Evolutionary conservation across 257 asterid species (phyloP), one percentile per base, ranked within the genome.

Genomic region (Solanum commersonii): DNA sequence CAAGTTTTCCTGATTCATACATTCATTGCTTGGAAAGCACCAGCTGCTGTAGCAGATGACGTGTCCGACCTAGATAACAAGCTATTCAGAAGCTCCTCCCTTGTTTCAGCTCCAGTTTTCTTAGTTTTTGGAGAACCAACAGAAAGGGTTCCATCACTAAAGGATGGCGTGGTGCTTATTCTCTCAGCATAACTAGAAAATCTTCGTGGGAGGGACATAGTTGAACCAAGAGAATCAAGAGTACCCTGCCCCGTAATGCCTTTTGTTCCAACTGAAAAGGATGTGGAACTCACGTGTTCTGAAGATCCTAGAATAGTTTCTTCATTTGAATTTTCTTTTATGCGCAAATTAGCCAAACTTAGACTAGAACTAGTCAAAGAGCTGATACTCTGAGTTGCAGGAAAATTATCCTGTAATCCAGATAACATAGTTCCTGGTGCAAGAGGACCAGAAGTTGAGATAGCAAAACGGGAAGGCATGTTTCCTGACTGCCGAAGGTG

Each of bases 141-240:
- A 31, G 95, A 85, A 87, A 96, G 89, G 72, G 95, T 91, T 68
- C 93, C 93, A 65, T 94, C 98, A 84, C 91, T 86, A 77, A 93
- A 93, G 85, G 98, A 92, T 63, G 96, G 91, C 15, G 94, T 83
- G 38, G 96, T 95, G 87, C 98, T 92, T 91, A 97, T 95, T 92
- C 99, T 93, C 94, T 95, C 98, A 2, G 99, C 99, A 89, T 97
- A 96, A 91, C 98, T 96, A 38, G 98, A 93, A 92, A 91, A 93
- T 90, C 94, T 94, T 84, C 95, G 93, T 6, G 97, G 95, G 44
- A 90, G 87, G 89, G 98, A 88, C 90, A 93, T 90, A 77, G 94
- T 63, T 38, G 94, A 86, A 82, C 98, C 94, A 42, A 93, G 92
- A 88, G 91, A 89, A 86, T 95, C 99, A 90, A 90, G 89, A 85